Percentiles rank a stretch among this genome's conserved stretches.
Conservation (phyloP, 2,329 filamentous ascomycete genomes). For the Penicillium decumbens region DNA sequence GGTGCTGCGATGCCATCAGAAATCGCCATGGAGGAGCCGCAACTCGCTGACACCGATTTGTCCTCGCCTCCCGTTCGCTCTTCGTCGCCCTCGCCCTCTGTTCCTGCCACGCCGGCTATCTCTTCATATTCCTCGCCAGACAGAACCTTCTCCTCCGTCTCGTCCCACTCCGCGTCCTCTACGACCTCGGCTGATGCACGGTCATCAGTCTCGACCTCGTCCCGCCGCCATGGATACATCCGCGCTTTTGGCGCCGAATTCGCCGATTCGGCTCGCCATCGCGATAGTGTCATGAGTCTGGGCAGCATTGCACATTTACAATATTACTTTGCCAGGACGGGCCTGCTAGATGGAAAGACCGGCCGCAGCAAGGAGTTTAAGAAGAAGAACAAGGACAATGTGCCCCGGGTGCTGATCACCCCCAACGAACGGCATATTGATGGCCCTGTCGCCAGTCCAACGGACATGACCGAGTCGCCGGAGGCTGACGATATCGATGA, state of each 20-base stretch:
- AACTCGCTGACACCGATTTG: conserved; percentile 12
- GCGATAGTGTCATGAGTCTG: conserved; percentile 92
- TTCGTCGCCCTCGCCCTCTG: conserved; percentile 39
- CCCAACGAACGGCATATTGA: conserved; percentile 38
- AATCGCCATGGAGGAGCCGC: conserved; percentile 23
- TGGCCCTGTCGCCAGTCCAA: conserved; percentile 51
- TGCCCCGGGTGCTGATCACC: conserved; percentile 40
- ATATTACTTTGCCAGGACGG: conserved; percentile 96
- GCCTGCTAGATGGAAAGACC: conserved; percentile 87
- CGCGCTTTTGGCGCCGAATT: conserved; percentile 84
- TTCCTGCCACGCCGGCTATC: conserved; percentile 42
- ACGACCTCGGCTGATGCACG: conserved; percentile 41
- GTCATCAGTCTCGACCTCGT: conserved; percentile 41
- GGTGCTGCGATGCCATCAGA: conserved; percentile 12
- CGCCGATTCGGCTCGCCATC: conserved; percentile 78
- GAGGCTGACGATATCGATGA: conserved; percentile 47
- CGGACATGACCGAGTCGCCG: conserved; percentile 38
- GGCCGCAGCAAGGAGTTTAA: conserved; percentile 73
- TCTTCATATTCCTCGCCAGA: conserved; percentile 43
- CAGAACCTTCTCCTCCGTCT: conserved; percentile 45
- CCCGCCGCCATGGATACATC: conserved; percentile 73
- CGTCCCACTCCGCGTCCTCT: conserved; percentile 45
- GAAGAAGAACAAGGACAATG: conserved; percentile 43
- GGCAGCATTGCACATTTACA: conserved; percentile 96
- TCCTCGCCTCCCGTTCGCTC: conserved; percentile 28